These are phyloP conservation scores for Cylindrotheca closterium DNA, from an alignment of 108 stramenopile genomes.

Conservation along the genomic window DNA sequence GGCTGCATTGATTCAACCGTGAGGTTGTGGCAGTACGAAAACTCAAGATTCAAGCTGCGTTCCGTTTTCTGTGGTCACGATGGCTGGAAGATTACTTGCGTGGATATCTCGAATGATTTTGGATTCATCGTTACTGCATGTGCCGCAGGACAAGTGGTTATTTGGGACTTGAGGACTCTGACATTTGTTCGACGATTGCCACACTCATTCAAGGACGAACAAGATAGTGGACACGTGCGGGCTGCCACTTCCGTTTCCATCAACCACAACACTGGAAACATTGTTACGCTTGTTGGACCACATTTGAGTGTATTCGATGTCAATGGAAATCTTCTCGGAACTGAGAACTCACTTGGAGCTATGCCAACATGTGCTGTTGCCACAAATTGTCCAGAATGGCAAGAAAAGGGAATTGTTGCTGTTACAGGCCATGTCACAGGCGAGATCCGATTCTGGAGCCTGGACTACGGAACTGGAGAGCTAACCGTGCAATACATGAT, in stretches of 20 bases:
- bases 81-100: constrained; percentile 83
- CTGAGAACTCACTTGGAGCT: constrained; percentile 55
- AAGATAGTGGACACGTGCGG: constrained; percentile 26
- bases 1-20: constrained; percentile 91
- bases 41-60: constrained; percentile 66
- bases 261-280: constrained; percentile 88
- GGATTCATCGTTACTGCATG: constrained; percentile 90
- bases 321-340: constrained; percentile 88
- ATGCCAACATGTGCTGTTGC: constrained; percentile 81
- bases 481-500: constrained; percentile 58
- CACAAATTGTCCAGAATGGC: constrained; percentile 93
- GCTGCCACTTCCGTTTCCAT: constrained; percentile 78
- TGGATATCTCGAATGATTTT: constrained; percentile 81
- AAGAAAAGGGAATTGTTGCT: constrained; percentile 85
- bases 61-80: constrained; percentile 90
- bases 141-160: constrained; percentile 81
- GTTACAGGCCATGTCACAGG: constrained; percentile 94
- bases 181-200: constrained; percentile 82
- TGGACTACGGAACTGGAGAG: constrained; percentile 56
- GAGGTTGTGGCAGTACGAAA: constrained; percentile 85
- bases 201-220: constrained; percentile 33
- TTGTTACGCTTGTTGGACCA: constrained; percentile 79
- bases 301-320: constrained; percentile 85
- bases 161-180: constrained; percentile 92
- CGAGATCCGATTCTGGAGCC: constrained; percentile 89